Conservation (phyloP, 2,329 filamentous ascomycete species). For the Penicillium decumbens region DNA sequence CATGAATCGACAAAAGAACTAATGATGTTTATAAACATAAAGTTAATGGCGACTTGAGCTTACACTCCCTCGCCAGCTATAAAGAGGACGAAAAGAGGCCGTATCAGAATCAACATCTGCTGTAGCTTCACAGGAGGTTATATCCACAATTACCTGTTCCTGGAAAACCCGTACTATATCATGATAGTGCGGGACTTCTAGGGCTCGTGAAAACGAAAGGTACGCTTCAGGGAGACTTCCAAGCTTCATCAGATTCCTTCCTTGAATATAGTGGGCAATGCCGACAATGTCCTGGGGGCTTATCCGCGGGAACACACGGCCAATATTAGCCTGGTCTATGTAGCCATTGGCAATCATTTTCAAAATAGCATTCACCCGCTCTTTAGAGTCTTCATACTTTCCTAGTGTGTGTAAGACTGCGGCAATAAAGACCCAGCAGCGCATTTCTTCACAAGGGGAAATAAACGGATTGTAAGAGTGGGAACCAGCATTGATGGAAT, state of each 20-base stretch:
- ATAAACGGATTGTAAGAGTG: background rate
- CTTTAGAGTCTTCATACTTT: background rate
- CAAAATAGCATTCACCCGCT: background rate
- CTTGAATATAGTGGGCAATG: conserved; percentile 20
- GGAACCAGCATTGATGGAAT: background rate
- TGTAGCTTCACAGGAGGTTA: background rate
- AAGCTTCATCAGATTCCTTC: conserved; percentile 15
- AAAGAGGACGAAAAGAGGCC: conserved; percentile 6
- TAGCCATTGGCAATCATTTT: background rate
- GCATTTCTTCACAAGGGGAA: background rate
- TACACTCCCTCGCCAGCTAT: background rate
- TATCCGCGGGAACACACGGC: background rate
- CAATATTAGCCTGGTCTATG: background rate
- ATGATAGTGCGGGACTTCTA: conserved; percentile 16
- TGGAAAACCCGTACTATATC: conserved; percentile 16
- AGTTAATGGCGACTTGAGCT: background rate
- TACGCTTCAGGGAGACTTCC: conserved; percentile 16
- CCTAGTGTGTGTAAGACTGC: background rate
- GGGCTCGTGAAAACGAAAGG: conserved; percentile 11
- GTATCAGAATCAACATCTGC: background rate
- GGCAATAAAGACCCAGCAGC: background rate
- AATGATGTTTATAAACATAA: background rate
- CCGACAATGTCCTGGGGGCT: conserved; percentile 5
- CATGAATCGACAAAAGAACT: background rate
- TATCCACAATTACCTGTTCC: conserved; percentile 5